phyloP scores from a whole-genome alignment of 768 basidiomycete species.

The Tephrocybe sp. region DNA sequence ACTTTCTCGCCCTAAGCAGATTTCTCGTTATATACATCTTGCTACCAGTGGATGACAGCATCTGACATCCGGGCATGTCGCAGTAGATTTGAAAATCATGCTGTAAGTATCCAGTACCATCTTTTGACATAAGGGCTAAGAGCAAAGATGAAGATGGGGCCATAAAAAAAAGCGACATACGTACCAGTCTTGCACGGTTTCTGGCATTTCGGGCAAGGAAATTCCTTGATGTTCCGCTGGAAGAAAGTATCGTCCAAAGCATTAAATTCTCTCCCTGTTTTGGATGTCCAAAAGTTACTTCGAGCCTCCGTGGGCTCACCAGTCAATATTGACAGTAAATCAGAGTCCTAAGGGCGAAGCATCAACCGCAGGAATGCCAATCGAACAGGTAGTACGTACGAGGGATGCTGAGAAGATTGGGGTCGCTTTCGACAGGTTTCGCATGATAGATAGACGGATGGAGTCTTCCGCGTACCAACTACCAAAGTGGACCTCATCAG shows the following conservation, averaged over 20 bases:
- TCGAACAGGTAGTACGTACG: not conserved
- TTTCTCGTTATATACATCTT: not conserved
- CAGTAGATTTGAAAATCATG: slow-evolving; percentile 15
- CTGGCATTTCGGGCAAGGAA: slow-evolving; percentile 6
- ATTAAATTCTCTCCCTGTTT: slow-evolving; percentile 1
- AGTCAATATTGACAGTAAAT: slow-evolving; percentile 1
- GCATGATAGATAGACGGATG: slow-evolving; percentile 11
- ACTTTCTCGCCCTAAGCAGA: slow-evolving; percentile 8
- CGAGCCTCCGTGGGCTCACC: not conserved
- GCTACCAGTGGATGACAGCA: not conserved
- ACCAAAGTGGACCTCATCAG: not conserved
- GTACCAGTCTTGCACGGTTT: not conserved
- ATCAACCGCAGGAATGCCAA: not conserved
- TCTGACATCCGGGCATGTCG: not conserved
- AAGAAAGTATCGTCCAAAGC: not conserved
- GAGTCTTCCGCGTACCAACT: slow-evolving; percentile 20
- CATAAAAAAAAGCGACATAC: not conserved
- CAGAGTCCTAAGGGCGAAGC: not conserved
- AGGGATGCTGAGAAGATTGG: slow-evolving; percentile 5
- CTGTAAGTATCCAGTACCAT: slow-evolving; percentile 17
- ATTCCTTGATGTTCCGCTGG: not conserved
- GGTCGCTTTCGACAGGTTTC: not conserved
- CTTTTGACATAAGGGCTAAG: slow-evolving; percentile 13
- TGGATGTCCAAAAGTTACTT: not conserved
- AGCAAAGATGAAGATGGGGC: not conserved